phyloP scores from a whole-genome alignment of 2,329 filamentous ascomycete species.

The Annulohypoxylon truncatum region DNA sequence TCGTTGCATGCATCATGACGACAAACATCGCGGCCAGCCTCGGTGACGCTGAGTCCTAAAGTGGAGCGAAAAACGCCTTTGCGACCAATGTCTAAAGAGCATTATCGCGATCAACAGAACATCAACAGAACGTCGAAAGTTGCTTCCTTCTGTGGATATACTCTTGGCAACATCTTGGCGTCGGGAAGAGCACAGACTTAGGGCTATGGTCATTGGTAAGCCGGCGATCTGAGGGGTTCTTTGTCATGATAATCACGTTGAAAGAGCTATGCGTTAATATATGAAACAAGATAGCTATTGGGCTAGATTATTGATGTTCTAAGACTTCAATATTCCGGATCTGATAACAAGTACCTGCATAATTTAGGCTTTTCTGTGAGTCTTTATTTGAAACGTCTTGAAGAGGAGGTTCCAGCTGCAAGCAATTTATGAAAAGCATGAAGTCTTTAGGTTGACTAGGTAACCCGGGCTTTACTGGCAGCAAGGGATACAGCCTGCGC shows the following conservation, averaged over 20 bases:
- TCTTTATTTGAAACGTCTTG: background rate
- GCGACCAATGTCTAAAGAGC: background rate
- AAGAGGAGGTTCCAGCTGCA: background rate
- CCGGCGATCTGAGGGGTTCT: background rate
- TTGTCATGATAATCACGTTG: background rate
- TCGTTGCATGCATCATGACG: constrained; percentile 6
- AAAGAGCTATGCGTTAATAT: background rate
- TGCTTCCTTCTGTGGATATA: background rate
- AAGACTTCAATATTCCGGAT: background rate
- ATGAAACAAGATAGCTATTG: constrained; percentile 1
- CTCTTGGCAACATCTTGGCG: background rate
- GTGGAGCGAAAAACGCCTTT: background rate
- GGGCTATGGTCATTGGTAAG: background rate
- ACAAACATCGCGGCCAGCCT: background rate
- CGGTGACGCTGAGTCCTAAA: background rate
- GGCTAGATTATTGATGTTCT: background rate
- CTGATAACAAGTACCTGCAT: background rate
- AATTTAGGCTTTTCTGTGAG: background rate
- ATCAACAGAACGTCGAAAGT: background rate
- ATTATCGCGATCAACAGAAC: background rate
- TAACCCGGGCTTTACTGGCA: background rate
- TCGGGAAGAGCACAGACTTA: background rate
- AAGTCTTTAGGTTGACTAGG: background rate
- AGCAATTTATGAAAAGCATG: background rate
- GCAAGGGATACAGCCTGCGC: background rate